These are phyloP conservation scores for Lizanozyma gosingica DNA, from an alignment of 1,139 yeast species.

Conservation along the genomic window DNA sequence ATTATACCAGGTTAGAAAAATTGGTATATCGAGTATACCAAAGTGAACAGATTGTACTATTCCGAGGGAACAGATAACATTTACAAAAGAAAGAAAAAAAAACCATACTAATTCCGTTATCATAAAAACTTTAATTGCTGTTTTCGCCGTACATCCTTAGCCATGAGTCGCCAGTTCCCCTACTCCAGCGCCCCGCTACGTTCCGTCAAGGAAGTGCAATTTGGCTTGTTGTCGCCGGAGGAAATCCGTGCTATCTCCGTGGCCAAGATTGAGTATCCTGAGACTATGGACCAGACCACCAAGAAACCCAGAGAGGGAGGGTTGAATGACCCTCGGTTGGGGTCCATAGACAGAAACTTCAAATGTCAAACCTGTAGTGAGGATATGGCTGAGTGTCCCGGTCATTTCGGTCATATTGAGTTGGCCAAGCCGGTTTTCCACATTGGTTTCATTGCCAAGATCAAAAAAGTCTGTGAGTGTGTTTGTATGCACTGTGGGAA, in stretches of 20 bases:
- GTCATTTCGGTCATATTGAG: conserved; percentile 98
- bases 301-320: conserved; percentile 96
- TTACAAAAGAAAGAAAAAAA: conserved; percentile 4
- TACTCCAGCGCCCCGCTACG: conserved; percentile 97
- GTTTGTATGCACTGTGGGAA: conserved; percentile 99
- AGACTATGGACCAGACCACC: conserved; percentile 96
- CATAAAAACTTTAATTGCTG: conserved; percentile 3
- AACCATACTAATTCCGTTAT: conserved; percentile 4
- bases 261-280: conserved; percentile 96
- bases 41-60: too few relatives aligned
- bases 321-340: conserved; percentile 90
- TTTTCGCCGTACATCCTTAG: conserved; percentile 1
- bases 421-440: conserved; percentile 97
- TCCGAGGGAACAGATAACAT: too few relatives aligned
- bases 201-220: conserved; percentile 93
- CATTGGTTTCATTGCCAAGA: conserved; percentile 88
- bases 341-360: conserved; percentile 93
- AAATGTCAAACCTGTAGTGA: conserved; percentile 99
- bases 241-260: conserved; percentile 95
- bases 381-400: conserved; percentile 99
- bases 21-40: too few relatives aligned
- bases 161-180: conserved; percentile 60
- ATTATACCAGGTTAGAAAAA: conserved; percentile 4
- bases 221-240: conserved; percentile 96
- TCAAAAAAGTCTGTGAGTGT: conserved; percentile 91